These are phyloP conservation scores for Alternaria triticimaculans DNA, from an alignment of 2,329 filamentous ascomycete species.

Conservation along the genomic window DNA sequence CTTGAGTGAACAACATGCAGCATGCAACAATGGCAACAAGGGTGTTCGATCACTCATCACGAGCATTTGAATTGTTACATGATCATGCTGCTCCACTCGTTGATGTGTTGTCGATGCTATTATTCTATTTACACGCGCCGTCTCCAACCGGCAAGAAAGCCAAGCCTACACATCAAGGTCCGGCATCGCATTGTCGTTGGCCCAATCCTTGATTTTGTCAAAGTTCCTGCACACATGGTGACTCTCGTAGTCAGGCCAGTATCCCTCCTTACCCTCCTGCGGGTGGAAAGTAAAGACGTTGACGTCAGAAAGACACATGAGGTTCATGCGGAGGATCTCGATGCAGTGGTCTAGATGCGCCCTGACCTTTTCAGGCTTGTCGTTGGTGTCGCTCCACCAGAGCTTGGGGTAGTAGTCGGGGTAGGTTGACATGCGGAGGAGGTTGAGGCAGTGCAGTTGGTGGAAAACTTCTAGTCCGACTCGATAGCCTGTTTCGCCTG, in stretches of 20 bases:
- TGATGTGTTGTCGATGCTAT: not conserved
- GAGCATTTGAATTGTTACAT: not conserved
- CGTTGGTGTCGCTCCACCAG: conserved; percentile 34
- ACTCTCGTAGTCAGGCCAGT: conserved; percentile 42
- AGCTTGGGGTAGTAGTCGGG: conserved; percentile 41
- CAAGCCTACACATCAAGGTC: conserved; percentile 25
- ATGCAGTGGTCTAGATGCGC: conserved; percentile 45
- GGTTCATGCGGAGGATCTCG: conserved; percentile 45
- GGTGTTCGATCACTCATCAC: not conserved
- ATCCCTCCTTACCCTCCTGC: conserved; percentile 26
- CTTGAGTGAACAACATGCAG: not conserved
- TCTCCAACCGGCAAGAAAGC: not conserved
- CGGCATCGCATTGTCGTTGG: conserved; percentile 42
- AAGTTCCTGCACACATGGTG: conserved; percentile 45
- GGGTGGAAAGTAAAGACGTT: conserved; percentile 46
- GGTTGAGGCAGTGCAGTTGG: conserved; percentile 50
- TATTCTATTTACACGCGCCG: not conserved
- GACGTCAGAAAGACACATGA: conserved; percentile 46
- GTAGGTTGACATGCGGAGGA: conserved; percentile 44
- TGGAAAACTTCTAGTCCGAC: conserved; percentile 66
- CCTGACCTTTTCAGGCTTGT: conserved; percentile 37
- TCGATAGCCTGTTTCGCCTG: conserved; percentile 65
- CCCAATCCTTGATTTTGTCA: conserved; percentile 43
- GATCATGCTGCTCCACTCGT: not conserved
- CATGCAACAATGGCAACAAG: not conserved